Percentiles rank a stretch among this genome's conserved stretches.
phyloP scores from a whole-genome alignment of 106 monocot genomes.

The Dactylorhiza incarnata region DNA sequence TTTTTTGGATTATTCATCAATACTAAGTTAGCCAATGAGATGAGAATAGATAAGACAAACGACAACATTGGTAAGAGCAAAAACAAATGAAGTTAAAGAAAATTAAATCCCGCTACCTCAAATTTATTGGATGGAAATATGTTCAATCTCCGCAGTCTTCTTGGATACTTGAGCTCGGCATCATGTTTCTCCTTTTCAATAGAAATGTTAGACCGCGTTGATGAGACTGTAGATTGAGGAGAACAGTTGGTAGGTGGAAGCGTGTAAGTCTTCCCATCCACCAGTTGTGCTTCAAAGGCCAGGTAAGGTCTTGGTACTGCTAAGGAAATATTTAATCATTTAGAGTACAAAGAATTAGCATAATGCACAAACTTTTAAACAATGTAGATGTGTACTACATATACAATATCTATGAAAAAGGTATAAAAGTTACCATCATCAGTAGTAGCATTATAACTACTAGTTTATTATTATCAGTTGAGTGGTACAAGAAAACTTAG shows the following conservation, averaged over 20 bases:
- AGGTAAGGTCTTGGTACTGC: constrained; percentile 88
- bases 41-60: background rate
- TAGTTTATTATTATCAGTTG: background rate
- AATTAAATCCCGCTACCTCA: constrained; percentile 40
- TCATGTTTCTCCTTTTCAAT: constrained; percentile 63
- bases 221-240: constrained; percentile 25
- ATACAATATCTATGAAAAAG: background rate
- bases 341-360: background rate
- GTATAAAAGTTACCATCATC: background rate
- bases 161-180: constrained; percentile 68
- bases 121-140: constrained; percentile 80
- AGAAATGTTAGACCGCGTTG: constrained; percentile 26
- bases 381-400: background rate
- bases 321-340: background rate
- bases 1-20: background rate
- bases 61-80: background rate
- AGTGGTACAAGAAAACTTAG: background rate
- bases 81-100: background rate
- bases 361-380: background rate
- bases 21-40: background rate
- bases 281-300: constrained; percentile 83
- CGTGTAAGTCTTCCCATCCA: constrained; percentile 61
- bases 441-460: background rate
- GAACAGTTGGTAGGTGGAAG: constrained; percentile 67
- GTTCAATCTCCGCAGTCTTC: constrained; percentile 63